Evolutionary conservation across 306 rosid species (phyloP).

Genomic region (Vachellia pachyceras): DNA sequence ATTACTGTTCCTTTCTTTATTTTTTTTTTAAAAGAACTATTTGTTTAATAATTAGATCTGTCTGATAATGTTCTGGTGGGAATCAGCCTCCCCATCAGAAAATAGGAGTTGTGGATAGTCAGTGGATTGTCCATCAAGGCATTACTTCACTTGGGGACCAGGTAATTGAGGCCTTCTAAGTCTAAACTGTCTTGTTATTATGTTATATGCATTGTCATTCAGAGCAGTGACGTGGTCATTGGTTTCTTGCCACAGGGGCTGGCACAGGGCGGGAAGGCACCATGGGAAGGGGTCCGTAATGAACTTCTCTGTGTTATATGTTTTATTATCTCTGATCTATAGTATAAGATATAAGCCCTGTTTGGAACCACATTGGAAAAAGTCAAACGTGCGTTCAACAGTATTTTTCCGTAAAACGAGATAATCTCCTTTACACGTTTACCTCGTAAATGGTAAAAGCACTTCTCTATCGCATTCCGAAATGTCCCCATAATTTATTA

Average conservation of each 20-base stretch:
- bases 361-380: too few relatives aligned
- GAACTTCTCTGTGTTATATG: not conserved
- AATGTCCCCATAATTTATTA: too few relatives aligned
- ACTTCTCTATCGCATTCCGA: too few relatives aligned
- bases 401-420: too few relatives aligned
- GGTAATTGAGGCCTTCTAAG: conserved; percentile 43
- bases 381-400: too few relatives aligned
- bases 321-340: too few relatives aligned
- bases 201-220: not conserved
- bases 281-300: conserved; percentile 85
- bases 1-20: conserved; percentile 17
- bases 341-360: too few relatives aligned
- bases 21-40: not conserved
- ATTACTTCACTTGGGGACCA: conserved; percentile 90
- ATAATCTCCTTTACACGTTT: too few relatives aligned
- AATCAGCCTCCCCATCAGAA: conserved; percentile 75
- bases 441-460: too few relatives aligned
- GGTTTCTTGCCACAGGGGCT: conserved; percentile 57
- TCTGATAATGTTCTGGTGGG: conserved; percentile 28
- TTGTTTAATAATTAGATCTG: not conserved
- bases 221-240: not conserved
- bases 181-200: not conserved
- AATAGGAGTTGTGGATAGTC: conserved; percentile 91
- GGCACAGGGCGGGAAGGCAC: conserved; percentile 58
- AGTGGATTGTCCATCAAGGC: conserved; percentile 86